A percentile compares a stretch with the other conserved stretches of the same genome.
Conservation (phyloP, 805 yeast genomes). For the Wickerhamomyces subpelliculosus region DNA sequence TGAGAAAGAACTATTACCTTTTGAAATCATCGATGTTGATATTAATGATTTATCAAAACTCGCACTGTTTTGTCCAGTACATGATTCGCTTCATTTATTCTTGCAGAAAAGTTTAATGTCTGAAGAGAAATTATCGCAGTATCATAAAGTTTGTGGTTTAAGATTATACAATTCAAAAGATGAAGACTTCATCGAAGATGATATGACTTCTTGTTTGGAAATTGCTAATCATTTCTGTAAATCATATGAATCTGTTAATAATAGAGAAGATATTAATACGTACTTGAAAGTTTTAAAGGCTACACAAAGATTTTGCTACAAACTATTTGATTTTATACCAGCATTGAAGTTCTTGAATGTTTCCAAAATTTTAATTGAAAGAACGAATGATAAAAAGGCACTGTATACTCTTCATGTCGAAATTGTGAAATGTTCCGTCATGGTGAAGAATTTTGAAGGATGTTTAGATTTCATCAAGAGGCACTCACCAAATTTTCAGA, state of each 20-base stretch:
- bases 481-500: slow-evolving; percentile 24
- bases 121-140: slow-evolving; percentile 21
- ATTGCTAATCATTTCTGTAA: slow-evolving; percentile 14
- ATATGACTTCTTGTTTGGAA: slow-evolving; percentile 6
- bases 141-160: slow-evolving; percentile 36
- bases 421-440: slow-evolving; percentile 17
- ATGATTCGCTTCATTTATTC: slow-evolving; percentile 31
- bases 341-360: slow-evolving; percentile 34
- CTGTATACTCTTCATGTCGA: slow-evolving; percentile 8
- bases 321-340: slow-evolving; percentile 33
- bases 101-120: slow-evolving; percentile 22
- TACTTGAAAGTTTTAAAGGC: slow-evolving; percentile 33
- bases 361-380: slow-evolving; percentile 23
- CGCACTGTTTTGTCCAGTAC: slow-evolving; percentile 32
- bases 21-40: slow-evolving; percentile 20
- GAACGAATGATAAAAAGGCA: slow-evolving; percentile 1
- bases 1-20: slow-evolving; percentile 16
- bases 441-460: slow-evolving; percentile 24
- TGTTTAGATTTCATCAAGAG: slow-evolving; percentile 30
- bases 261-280: slow-evolving; percentile 27
- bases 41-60: slow-evolving; percentile 30
- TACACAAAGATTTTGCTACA: slow-evolving; percentile 39
- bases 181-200: background rate
- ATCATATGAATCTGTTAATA: slow-evolving; percentile 5
- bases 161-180: slow-evolving; percentile 21